Percentiles rank a stretch among this genome's conserved stretches.
These are phyloP conservation scores for Ophiostoma triangulosporum DNA, from an alignment of 2,329 filamentous ascomycete species.

Conservation along the genomic window DNA sequence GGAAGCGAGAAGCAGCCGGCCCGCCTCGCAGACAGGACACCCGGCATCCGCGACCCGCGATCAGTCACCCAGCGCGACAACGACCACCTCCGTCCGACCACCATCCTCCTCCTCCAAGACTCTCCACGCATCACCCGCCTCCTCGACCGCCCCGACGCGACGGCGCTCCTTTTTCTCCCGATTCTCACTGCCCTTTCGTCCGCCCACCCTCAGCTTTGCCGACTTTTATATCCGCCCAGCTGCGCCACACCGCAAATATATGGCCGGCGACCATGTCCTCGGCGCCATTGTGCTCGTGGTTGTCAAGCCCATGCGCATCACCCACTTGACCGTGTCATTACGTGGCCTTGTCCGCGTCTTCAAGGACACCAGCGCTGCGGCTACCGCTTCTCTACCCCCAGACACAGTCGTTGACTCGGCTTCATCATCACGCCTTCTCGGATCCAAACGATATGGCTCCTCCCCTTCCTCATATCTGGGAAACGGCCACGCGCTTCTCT, in stretches of 20 bases:
- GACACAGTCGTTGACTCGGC: conserved; percentile 6
- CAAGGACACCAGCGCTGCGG: conserved; percentile 49
- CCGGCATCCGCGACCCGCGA: neutral
- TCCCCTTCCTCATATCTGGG: conserved; percentile 40
- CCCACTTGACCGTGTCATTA: conserved; percentile 64
- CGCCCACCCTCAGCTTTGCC: conserved; percentile 48
- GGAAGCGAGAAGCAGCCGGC: neutral
- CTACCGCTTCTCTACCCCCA: conserved; percentile 14
- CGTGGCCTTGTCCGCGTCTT: conserved; percentile 71
- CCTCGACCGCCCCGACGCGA: conserved; percentile 20
- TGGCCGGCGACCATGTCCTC: conserved; percentile 59
- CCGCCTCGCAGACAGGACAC: neutral
- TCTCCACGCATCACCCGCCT: conserved; percentile 26
- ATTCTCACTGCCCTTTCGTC: conserved; percentile 36
- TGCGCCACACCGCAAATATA: conserved; percentile 66
- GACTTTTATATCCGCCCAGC: conserved; percentile 68
- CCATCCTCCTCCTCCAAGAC: conserved; percentile 16
- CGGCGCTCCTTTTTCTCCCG: conserved; percentile 37
- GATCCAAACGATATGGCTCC: neutral
- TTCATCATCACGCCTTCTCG: conserved; percentile 24
- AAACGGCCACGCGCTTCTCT: conserved; percentile 67
- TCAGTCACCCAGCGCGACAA: neutral
- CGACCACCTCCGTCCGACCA: neutral
- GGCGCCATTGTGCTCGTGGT: conserved; percentile 61
- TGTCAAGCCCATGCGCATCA: conserved; percentile 61